Percentiles rank a stretch among this genome's conserved stretches.
Evolutionary conservation across 2,329 filamentous ascomycete genomes (phyloP).

Genomic region (Exophiala sideris): DNA sequence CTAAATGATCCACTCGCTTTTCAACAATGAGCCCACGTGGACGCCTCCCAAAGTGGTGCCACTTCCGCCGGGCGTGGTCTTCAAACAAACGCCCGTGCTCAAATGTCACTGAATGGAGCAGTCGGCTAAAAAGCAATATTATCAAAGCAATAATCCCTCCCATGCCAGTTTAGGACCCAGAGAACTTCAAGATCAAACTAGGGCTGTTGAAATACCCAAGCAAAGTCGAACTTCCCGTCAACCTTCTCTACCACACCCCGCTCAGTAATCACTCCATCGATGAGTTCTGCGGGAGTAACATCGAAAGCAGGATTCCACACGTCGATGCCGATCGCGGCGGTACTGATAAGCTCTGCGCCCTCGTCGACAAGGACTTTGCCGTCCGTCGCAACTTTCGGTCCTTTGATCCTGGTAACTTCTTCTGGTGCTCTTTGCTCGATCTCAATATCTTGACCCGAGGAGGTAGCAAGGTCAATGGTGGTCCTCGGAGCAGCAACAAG

Average conservation of each 20-base stretch:
- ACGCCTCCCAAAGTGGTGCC: too few relatives aligned
- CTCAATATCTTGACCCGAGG: conserved; percentile 72
- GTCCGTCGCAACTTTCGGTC: conserved; percentile 66
- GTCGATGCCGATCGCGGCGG: conserved; percentile 69
- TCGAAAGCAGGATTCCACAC: conserved; percentile 99
- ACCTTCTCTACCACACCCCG: conserved; percentile 78
- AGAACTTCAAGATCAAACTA: conserved; percentile 14
- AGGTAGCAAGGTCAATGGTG: conserved; percentile 81
- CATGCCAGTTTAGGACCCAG: neutral
- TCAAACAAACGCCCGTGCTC: neutral
- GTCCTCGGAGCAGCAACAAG: conserved; percentile 92
- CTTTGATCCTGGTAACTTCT: conserved; percentile 82
- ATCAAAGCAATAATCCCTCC: neutral
- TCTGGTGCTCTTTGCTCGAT: conserved; percentile 82
- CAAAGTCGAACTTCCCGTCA: conserved; percentile 65
- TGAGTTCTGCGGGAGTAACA: conserved; percentile 81
- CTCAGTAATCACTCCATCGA: conserved; percentile 93
- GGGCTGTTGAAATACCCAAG: conserved; percentile 35
- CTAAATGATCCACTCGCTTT: conserved; percentile 8
- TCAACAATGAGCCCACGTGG: neutral
- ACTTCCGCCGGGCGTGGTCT: too few relatives aligned
- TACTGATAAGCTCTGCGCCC: conserved; percentile 69
- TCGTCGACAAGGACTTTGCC: conserved; percentile 56
- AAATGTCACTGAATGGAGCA: neutral
- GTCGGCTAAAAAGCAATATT: neutral